A percentile compares a stretch with the other conserved stretches of the same genome.
Evolutionary conservation across 2,329 filamentous ascomycete genomes (phyloP).

Genomic region (Dothistroma septosporum): DNA sequence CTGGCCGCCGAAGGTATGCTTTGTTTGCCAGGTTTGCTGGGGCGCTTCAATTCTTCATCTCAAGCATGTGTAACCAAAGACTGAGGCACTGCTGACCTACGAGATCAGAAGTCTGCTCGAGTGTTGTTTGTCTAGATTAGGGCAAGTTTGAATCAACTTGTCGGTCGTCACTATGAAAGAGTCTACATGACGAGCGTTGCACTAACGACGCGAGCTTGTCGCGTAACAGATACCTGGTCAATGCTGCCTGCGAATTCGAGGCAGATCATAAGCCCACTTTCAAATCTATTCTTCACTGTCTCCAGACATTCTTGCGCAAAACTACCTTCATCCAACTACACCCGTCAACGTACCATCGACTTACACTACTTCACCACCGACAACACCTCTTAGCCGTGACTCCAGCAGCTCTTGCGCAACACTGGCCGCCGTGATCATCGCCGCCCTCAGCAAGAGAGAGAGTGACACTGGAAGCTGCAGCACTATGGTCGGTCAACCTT

Average conservation of each 20-base stretch:
- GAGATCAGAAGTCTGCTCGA: too few relatives aligned
- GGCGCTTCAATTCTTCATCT: too few relatives aligned
- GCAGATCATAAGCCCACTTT: neutral
- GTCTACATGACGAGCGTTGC: neutral
- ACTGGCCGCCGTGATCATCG: neutral
- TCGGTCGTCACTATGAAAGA: neutral
- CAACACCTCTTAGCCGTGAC: neutral
- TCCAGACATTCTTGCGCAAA: neutral
- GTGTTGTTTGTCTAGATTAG: too few relatives aligned
- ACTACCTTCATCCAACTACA: neutral
- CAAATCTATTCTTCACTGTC: neutral
- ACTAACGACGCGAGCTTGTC: neutral
- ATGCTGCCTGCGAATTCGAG: neutral
- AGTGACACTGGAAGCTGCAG: neutral
- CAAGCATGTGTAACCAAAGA: too few relatives aligned
- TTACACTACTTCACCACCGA: too few relatives aligned
- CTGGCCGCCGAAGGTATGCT: too few relatives aligned
- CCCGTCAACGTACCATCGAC: too few relatives aligned
- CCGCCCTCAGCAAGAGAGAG: neutral
- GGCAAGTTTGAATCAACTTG: neutral
- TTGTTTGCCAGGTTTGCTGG: too few relatives aligned
- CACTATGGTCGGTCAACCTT: neutral
- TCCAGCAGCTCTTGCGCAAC: neutral
- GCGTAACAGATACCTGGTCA: neutral
- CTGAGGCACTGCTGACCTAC: too few relatives aligned